Conservation (phyloP, 2,329 filamentous ascomycete genomes). For the Sporothrix variecibatus region DNA sequence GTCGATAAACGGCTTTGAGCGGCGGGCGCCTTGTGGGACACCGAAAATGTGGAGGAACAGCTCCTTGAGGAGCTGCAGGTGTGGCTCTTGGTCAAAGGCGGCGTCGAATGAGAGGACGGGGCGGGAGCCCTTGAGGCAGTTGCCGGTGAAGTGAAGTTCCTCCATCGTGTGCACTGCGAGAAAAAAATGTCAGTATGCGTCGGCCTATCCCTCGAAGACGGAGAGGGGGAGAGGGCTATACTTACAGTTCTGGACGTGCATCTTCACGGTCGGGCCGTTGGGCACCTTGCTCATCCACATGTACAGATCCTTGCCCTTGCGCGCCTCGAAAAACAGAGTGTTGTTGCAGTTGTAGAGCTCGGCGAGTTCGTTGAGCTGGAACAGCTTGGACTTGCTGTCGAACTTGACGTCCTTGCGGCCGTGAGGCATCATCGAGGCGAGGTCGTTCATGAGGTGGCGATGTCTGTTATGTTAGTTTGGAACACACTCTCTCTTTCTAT, state of each 20-base stretch:
- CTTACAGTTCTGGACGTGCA: constrained; percentile 77
- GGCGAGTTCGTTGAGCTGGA: constrained; percentile 73
- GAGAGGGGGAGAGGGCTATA: constrained; percentile 10
- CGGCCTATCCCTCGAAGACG: background rate
- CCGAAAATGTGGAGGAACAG: constrained; percentile 88
- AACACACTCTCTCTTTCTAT: background rate
- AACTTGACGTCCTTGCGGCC: constrained; percentile 94
- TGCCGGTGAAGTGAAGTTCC: constrained; percentile 94
- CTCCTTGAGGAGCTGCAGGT: constrained; percentile 83
- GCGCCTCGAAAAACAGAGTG: constrained; percentile 89
- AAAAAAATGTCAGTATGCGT: background rate
- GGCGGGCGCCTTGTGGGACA: constrained; percentile 83
- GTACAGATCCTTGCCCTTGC: constrained; percentile 93
- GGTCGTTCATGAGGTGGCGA: constrained; percentile 87
- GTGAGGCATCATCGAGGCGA: constrained; percentile 86
- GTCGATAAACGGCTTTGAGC: constrained; percentile 94
- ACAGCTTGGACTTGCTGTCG: constrained; percentile 88
- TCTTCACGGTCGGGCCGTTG: constrained; percentile 63
- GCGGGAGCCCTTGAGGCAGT: constrained; percentile 90
- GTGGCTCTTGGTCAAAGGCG: constrained; percentile 77
- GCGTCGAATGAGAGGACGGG: constrained; percentile 91
- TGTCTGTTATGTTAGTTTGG: constrained; percentile 58
- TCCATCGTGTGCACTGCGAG: constrained; percentile 85
- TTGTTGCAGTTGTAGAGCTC: constrained; percentile 87
- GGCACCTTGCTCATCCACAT: constrained; percentile 90